Conservation (phyloP, 805 yeast species). For the Sugiyamaella americana region DNA sequence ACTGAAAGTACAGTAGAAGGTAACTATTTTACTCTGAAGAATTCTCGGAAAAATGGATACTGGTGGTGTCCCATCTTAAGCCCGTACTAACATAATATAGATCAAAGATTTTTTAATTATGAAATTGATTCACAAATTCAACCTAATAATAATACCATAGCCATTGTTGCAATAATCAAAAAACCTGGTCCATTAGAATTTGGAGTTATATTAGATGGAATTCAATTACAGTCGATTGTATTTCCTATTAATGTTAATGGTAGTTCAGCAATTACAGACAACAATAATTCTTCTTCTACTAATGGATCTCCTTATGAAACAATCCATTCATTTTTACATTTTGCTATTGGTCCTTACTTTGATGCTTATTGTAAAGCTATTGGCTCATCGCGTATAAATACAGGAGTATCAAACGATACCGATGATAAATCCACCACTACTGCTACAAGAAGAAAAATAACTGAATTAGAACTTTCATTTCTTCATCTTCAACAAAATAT, state of each 20-base stretch:
- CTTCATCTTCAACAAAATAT: conserved; percentile 62
- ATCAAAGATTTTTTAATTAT: conserved; percentile 4
- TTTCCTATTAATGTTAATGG: conserved; percentile 26
- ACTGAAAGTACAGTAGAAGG: conserved; percentile 7
- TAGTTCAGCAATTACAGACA: conserved; percentile 10
- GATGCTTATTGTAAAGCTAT: conserved; percentile 39
- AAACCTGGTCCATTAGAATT: conserved; percentile 15
- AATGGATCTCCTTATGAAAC: conserved; percentile 38
- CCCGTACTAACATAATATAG: too few species aligned
- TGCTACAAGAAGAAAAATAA: conserved; percentile 54
- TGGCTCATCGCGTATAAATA: neutral
- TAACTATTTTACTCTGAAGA: too few species aligned
- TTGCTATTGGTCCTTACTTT: conserved; percentile 66
- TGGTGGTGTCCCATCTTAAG: too few species aligned
- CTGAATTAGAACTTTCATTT: conserved; percentile 61
- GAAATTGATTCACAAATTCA: conserved; percentile 16
- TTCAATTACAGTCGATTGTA: conserved; percentile 34
- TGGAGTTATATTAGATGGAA: conserved; percentile 13
- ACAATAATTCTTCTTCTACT: neutral
- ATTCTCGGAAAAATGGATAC: too few species aligned
- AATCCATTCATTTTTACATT: conserved; percentile 51
- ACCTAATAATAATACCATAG: conserved; percentile 8
- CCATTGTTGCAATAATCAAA: conserved; percentile 25
- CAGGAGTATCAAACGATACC: neutral
- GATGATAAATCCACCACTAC: conserved; percentile 31